Percentiles rank a stretch among this genome's conserved stretches.
These are phyloP conservation scores for Tylopilus cervinicoccineus DNA, from an alignment of 768 basidiomycete genomes.

Conservation along the genomic window DNA sequence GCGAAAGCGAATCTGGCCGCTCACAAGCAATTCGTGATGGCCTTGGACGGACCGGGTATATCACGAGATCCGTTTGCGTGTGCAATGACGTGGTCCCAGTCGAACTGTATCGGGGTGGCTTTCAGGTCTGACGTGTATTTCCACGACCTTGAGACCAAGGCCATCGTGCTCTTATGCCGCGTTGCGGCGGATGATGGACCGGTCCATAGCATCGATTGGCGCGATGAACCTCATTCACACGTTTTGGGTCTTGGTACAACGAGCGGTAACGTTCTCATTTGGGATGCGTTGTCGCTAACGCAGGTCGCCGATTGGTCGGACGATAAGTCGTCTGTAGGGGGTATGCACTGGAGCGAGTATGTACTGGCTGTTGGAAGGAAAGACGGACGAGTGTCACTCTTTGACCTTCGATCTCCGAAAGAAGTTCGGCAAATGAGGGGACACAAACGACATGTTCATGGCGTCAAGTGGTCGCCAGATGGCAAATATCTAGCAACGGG, in stretches of 20 bases:
- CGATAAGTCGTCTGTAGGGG: constrained; percentile 33
- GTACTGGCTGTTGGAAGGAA: constrained; percentile 38
- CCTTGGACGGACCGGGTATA: constrained; percentile 64
- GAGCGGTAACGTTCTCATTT: constrained; percentile 48
- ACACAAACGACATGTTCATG: constrained; percentile 34
- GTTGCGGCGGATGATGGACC: constrained; percentile 33
- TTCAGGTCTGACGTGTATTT: constrained; percentile 58
- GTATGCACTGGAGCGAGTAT: constrained; percentile 38
- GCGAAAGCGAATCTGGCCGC: constrained; percentile 55
- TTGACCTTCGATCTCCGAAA: constrained; percentile 33
- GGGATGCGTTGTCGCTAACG: constrained; percentile 41
- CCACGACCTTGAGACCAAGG: constrained; percentile 54
- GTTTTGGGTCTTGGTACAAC: constrained; percentile 51
- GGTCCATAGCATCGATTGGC: constrained; percentile 52
- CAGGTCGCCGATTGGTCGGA: constrained; percentile 33
- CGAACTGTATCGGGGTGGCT: constrained; percentile 59
- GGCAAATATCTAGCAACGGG: constrained; percentile 39
- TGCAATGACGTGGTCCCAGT: constrained; percentile 58
- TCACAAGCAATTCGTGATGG: constrained; percentile 51
- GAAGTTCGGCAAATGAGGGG: constrained; percentile 27
- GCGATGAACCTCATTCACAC: constrained; percentile 35
- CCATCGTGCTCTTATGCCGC: constrained; percentile 49
- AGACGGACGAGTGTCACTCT: constrained; percentile 36
- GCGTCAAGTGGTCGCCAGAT: constrained; percentile 40
- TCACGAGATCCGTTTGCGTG: constrained; percentile 49